Conservation (phyloP, 441 rosid species). For the Lepidium campestre region DNA sequence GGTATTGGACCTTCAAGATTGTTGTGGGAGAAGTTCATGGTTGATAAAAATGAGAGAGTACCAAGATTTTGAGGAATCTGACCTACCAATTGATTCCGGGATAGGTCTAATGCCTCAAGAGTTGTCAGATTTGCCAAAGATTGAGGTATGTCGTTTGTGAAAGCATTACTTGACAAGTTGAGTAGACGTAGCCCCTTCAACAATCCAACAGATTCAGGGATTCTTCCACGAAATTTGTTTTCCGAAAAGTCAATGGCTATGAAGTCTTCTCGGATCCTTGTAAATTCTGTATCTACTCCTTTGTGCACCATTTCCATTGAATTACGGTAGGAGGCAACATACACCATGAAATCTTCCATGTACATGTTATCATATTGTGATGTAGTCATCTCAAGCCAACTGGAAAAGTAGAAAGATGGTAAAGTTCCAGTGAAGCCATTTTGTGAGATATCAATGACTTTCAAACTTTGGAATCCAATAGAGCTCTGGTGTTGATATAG, state of each 20-base stretch:
- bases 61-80: not conserved
- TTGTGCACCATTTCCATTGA: not conserved
- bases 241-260: not conserved
- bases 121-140: not conserved
- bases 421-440: not conserved
- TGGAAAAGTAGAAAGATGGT: not conserved
- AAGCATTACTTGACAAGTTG: not conserved
- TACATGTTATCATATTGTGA: not conserved
- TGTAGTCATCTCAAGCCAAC: not conserved
- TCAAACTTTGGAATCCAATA: not conserved
- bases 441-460: not conserved
- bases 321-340: not conserved
- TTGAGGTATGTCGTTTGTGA: not conserved
- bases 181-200: not conserved
- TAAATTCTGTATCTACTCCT: not conserved
- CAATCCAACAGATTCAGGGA: not conserved
- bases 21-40: not conserved
- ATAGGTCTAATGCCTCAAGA: not conserved
- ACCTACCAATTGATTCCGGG: not conserved
- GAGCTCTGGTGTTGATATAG: not conserved
- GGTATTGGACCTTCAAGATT: not conserved
- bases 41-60: not conserved
- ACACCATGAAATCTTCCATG: not conserved
- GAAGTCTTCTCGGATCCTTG: not conserved
- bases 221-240: not conserved